A percentile compares a stretch with the other conserved stretches of the same genome.
Evolutionary conservation across 1,284 basidiomycete species (phyloP).

Genomic region (Cutaneotrichosporon sp.): DNA sequence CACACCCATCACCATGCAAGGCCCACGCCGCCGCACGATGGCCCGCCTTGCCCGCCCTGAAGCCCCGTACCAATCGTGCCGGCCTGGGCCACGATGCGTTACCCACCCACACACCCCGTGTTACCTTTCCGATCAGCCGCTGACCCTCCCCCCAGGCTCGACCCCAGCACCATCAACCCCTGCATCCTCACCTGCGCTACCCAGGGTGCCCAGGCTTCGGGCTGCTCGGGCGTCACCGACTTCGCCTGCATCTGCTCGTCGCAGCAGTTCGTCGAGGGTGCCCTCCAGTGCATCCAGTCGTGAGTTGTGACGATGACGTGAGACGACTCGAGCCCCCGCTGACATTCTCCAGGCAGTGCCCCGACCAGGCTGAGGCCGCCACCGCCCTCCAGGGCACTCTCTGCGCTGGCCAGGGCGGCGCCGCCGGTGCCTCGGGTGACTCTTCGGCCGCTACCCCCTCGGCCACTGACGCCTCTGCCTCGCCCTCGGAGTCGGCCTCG

Average conservation of each 20-base stretch:
- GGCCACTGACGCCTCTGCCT: neutral
- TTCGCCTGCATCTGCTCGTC: conserved; percentile 10
- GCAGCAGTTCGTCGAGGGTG: neutral
- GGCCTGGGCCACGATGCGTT: neutral
- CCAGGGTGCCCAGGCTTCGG: conserved; percentile 3
- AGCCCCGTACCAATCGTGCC: neutral
- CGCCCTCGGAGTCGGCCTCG: conserved; percentile 6
- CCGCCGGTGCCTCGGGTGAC: too few relatives aligned
- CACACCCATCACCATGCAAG: neutral
- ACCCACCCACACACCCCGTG: neutral
- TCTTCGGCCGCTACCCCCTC: neutral
- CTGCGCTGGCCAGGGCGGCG: conserved; percentile 2
- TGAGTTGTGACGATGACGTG: neutral
- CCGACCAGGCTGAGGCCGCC: conserved; percentile 6
- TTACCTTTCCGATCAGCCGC: neutral
- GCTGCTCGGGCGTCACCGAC: conserved; percentile 10
- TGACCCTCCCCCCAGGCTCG: conserved; percentile 10
- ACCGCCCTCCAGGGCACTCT: conserved; percentile 5
- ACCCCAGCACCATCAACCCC: conserved; percentile 5
- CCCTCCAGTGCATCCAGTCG: conserved; percentile 3
- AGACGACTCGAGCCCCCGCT: neutral
- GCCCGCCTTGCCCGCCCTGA: neutral
- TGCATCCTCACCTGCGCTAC: conserved; percentile 11
- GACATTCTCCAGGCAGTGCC: conserved; percentile 9
- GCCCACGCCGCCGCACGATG: too few relatives aligned